Percentiles rank a stretch among this genome's conserved stretches.
phyloP scores from a whole-genome alignment of 1,139 yeast species.

The Torulaspora globosa region DNA sequence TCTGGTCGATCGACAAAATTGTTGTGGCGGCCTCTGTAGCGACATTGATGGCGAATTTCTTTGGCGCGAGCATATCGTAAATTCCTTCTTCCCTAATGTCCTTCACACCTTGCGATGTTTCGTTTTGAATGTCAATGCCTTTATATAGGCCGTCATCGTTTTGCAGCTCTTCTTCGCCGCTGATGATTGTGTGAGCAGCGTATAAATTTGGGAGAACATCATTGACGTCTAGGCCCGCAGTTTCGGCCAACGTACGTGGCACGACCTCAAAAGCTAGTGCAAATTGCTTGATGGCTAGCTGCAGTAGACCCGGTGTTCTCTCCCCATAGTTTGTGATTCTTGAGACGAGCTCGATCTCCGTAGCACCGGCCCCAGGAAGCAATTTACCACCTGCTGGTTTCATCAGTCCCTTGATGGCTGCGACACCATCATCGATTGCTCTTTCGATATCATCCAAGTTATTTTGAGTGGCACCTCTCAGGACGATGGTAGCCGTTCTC shows the following conservation, averaged over 20 bases:
- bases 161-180: constrained; percentile 27
- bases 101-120: constrained; percentile 59
- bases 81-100: constrained; percentile 69
- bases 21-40: constrained; percentile 97
- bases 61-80: constrained; percentile 74
- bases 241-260: constrained; percentile 90
- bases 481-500: constrained; percentile 83
- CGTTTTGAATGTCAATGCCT: constrained; percentile 75
- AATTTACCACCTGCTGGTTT: constrained; percentile 64
- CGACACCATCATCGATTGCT: constrained; percentile 95
- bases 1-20: constrained; percentile 74
- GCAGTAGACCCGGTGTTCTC: constrained; percentile 86
- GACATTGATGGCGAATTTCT: constrained; percentile 81
- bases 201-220: constrained; percentile 83
- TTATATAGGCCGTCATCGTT: constrained; percentile 42
- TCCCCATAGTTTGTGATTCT: constrained; percentile 83
- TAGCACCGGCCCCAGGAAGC: constrained; percentile 95
- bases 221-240: constrained; percentile 87
- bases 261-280: constrained; percentile 93
- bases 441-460: constrained; percentile 91
- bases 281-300: constrained; percentile 87
- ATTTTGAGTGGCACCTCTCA: constrained; percentile 97
- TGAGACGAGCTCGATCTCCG: constrained; percentile 85
- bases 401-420: constrained; percentile 82
- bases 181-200: constrained; percentile 62